A percentile compares a stretch with the other conserved stretches of the same genome.
Conservation (phyloP, 2,329 filamentous ascomycete genomes). For the Lojkania enalia region DNA sequence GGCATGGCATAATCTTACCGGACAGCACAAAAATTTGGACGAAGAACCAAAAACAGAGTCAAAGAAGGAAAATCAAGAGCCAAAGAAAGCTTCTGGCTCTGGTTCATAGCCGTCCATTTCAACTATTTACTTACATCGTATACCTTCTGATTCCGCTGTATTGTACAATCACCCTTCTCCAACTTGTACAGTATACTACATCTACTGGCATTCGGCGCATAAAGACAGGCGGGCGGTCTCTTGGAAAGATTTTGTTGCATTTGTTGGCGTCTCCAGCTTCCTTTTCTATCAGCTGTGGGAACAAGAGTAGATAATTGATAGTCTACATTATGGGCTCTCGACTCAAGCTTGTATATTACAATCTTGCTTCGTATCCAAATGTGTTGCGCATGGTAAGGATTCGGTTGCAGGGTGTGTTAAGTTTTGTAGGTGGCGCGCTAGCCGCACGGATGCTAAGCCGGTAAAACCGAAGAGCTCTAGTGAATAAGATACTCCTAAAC, state of each 20-base stretch:
- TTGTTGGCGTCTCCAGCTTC: conserved; percentile 29
- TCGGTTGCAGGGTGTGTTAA: too few species aligned
- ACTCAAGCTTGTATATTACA: conserved; percentile 33
- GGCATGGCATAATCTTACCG: conserved; percentile 90
- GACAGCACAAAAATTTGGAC: conserved; percentile 56
- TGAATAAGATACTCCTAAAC: too few species aligned
- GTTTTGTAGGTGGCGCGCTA: too few species aligned
- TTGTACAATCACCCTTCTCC: conserved; percentile 23
- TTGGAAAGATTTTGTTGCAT: conserved; percentile 30
- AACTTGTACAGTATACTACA: conserved; percentile 14
- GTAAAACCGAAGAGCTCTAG: too few species aligned
- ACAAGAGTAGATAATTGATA: too few species aligned
- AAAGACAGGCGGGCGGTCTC: conserved; percentile 11
- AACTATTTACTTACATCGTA: conserved; percentile 6
- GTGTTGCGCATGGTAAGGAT: too few species aligned
- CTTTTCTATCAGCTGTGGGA: conserved; percentile 1
- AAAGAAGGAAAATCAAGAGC: conserved; percentile 41
- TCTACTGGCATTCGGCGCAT: conserved; percentile 14
- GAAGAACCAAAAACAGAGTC: conserved; percentile 25
- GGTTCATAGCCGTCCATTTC: conserved; percentile 17
- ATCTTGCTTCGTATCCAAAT: conserved; percentile 16
- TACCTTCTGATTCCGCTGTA: too few species aligned
- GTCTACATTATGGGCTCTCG: too few species aligned
- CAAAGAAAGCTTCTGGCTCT: conserved; percentile 37
- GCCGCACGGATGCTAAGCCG: too few species aligned